A percentile compares a stretch with the other conserved stretches of the same genome.
Evolutionary conservation across 768 basidiomycete genomes (phyloP).

Genomic region (Serpula lacrymans): DNA sequence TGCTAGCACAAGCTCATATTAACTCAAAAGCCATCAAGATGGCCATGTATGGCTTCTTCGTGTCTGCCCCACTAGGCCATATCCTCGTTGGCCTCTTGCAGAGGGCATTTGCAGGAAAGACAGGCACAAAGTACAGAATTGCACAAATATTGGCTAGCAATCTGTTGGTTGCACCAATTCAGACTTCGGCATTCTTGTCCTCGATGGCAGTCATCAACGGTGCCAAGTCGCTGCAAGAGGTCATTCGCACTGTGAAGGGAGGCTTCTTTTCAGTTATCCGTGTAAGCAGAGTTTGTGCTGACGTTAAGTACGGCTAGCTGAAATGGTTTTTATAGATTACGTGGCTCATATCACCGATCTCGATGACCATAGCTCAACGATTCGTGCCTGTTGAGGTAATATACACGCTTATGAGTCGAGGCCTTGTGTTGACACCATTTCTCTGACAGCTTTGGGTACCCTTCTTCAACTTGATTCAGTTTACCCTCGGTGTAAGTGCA

Average conservation of each 20-base stretch:
- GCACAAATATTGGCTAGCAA: conserved; percentile 75
- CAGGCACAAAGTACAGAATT: conserved; percentile 57
- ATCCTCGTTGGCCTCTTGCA: conserved; percentile 69
- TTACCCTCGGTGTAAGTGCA: conserved; percentile 66
- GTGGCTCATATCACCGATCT: conserved; percentile 76
- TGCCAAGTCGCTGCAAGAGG: conserved; percentile 60
- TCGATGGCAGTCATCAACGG: conserved; percentile 86
- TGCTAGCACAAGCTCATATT: conserved; percentile 55
- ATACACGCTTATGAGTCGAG: neutral
- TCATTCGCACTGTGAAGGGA: conserved; percentile 62
- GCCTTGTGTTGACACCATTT: conserved; percentile 5
- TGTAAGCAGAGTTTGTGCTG: conserved; percentile 38
- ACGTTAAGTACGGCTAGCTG: too few species aligned
- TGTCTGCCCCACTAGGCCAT: conserved; percentile 82
- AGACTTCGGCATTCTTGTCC: conserved; percentile 67
- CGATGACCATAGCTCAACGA: conserved; percentile 72
- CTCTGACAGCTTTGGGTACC: conserved; percentile 74
- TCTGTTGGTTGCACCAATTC: conserved; percentile 73
- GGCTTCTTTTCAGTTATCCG: conserved; percentile 74
- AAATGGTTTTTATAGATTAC: conserved; percentile 57
- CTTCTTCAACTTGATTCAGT: conserved; percentile 79
- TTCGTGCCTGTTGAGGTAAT: conserved; percentile 74
- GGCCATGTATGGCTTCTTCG: conserved; percentile 77
- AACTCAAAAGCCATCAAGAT: conserved; percentile 77
- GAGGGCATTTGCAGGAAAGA: conserved; percentile 73